phyloP scores from a whole-genome alignment of 805 yeast species.

The Pichia exigua region DNA sequence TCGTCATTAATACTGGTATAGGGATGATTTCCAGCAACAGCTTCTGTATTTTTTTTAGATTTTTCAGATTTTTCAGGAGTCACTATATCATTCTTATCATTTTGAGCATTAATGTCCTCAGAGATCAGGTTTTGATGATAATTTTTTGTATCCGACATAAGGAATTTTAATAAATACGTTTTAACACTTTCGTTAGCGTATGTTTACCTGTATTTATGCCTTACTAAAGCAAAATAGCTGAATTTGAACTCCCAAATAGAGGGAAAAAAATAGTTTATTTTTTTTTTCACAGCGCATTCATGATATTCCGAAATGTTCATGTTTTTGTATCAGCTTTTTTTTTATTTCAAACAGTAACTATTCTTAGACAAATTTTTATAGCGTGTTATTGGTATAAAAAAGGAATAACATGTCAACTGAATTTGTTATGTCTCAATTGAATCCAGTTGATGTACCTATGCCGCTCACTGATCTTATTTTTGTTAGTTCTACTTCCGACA shows the following conservation, averaged over 20 bases:
- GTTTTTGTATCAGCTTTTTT: neutral
- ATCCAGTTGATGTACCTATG: neutral
- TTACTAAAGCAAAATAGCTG: neutral
- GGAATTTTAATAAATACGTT: neutral
- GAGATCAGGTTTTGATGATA: neutral
- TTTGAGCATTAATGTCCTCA: neutral
- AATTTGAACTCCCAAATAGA: neutral
- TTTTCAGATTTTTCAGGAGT: neutral
- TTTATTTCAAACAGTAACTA: neutral
- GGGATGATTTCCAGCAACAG: neutral
- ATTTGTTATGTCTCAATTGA: neutral
- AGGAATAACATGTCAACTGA: neutral
- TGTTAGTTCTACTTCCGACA: constrained; percentile 2
- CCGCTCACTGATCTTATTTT: neutral
- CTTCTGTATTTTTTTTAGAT: neutral
- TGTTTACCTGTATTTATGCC: neutral
- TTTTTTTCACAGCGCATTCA: neutral
- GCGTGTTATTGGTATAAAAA: neutral
- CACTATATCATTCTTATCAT: neutral
- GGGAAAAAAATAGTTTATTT: neutral
- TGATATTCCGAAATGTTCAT: neutral
- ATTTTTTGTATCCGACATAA: neutral
- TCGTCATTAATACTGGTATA: neutral
- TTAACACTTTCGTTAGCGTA: neutral
- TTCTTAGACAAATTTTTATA: neutral